phyloP scores from a whole-genome alignment of 345 rosid genomes.

The Lagerstroemia speciosa region DNA sequence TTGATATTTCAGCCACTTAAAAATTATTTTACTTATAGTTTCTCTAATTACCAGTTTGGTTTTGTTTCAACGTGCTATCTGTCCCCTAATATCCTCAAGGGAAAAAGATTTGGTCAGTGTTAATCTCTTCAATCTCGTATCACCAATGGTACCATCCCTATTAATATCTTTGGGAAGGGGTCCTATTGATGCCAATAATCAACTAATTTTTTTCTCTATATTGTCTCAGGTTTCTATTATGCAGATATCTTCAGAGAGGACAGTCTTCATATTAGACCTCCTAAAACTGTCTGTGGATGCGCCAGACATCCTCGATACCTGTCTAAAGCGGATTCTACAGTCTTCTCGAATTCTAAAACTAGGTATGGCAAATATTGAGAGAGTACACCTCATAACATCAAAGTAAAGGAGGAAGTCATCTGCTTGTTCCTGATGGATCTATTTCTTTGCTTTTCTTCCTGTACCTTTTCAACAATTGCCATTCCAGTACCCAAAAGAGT shows the following conservation, averaged over 20 bases:
- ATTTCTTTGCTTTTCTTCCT: not conserved
- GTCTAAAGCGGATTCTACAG: slow-evolving; percentile 68
- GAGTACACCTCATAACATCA: not conserved
- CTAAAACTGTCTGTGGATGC: slow-evolving; percentile 62
- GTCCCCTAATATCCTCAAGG: not conserved
- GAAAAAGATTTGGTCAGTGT: not conserved
- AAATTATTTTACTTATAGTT: not conserved
- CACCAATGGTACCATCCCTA: not conserved
- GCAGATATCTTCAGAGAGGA: slow-evolving; percentile 75
- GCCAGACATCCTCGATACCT: slow-evolving; percentile 51
- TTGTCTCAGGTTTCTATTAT: slow-evolving; percentile 81
- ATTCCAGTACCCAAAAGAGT: not conserved
- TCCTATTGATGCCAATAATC: not conserved
- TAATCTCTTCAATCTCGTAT: not conserved
- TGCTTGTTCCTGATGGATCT: not conserved
- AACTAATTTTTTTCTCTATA: not conserved
- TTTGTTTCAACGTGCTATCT: not conserved
- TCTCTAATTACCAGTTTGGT: not conserved
- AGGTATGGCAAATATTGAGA: slow-evolving; percentile 33
- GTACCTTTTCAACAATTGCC: not conserved
- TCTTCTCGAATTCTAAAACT: slow-evolving; percentile 70
- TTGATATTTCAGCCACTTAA: not conserved
- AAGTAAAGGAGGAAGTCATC: not conserved
- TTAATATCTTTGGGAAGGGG: not conserved
- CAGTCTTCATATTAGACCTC: slow-evolving; percentile 77